Evolutionary conservation across 768 basidiomycete genomes (phyloP).

Genomic region (Hypsizygus marmoreus): DNA sequence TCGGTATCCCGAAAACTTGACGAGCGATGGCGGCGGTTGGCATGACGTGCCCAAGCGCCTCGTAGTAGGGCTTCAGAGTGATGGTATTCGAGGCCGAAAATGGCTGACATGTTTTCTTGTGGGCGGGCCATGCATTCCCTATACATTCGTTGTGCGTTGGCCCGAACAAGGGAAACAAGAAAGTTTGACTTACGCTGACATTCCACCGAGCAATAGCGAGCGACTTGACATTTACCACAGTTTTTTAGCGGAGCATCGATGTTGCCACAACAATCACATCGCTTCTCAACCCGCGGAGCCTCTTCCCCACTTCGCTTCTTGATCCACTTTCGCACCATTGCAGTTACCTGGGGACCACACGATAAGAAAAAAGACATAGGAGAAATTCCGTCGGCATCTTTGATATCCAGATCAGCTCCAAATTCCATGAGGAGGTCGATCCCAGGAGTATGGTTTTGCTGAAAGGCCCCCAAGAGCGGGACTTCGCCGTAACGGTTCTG

Average conservation of each 20-base stretch:
- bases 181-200: slow-evolving; percentile 51
- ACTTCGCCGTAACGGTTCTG: slow-evolving; percentile 44
- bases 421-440: slow-evolving; percentile 50
- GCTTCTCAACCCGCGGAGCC: slow-evolving; percentile 43
- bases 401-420: slow-evolving; percentile 43
- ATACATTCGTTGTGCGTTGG: neutral
- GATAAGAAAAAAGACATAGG: slow-evolving; percentile 30
- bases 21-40: slow-evolving; percentile 33
- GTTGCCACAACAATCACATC: slow-evolving; percentile 41
- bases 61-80: slow-evolving; percentile 48
- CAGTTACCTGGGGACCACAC: slow-evolving; percentile 46
- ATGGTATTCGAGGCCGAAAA: slow-evolving; percentile 46
- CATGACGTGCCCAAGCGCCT: slow-evolving; percentile 5
- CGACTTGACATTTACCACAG: slow-evolving; percentile 46
- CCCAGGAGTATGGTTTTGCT: no score
- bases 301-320: slow-evolving; percentile 45
- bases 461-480: no score
- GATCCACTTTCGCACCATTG: slow-evolving; percentile 47
- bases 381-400: slow-evolving; percentile 36
- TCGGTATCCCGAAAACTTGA: slow-evolving; percentile 24
- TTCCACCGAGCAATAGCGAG: slow-evolving; percentile 52
- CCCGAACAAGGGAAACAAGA: neutral
- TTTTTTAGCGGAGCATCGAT: slow-evolving; percentile 33
- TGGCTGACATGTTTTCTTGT: slow-evolving; percentile 49
- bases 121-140: slow-evolving; percentile 50